These are phyloP conservation scores for Pinguiococcus pyrenoidosus DNA, from an alignment of 108 stramenopile species.

Conservation along the genomic window DNA sequence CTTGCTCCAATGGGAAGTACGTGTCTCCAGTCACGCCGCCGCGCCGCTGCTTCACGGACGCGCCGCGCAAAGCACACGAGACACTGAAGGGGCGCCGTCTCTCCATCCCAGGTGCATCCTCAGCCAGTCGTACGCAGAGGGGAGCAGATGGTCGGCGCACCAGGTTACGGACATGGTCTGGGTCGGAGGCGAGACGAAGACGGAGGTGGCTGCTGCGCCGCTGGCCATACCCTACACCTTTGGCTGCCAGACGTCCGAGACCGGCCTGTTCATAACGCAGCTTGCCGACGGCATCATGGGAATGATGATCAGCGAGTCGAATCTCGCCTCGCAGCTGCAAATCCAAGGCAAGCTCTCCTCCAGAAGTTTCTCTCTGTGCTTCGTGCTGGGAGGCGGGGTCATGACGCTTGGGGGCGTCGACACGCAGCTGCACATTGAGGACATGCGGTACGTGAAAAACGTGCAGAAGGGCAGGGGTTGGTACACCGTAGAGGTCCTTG, in stretches of 20 bases:
- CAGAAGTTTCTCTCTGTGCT: too few relatives aligned
- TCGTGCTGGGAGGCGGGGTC: too few relatives aligned
- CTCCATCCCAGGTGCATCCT: conserved; percentile 17
- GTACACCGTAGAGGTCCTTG: conserved; percentile 50
- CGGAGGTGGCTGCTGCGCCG: neutral
- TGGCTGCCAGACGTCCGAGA: conserved; percentile 78
- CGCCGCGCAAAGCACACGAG: too few relatives aligned
- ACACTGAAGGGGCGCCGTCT: too few relatives aligned
- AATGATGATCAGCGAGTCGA: conserved; percentile 57
- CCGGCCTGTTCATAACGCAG: conserved; percentile 74
- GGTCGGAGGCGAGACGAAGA: conserved; percentile 14
- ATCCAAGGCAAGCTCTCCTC: too few relatives aligned
- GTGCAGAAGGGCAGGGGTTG: conserved; percentile 53
- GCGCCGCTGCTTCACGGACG: too few relatives aligned
- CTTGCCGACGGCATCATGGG: conserved; percentile 89
- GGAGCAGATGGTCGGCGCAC: conserved; percentile 30
- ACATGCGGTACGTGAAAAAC: conserved; percentile 69
- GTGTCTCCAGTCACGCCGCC: too few relatives aligned
- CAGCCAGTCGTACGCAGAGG: conserved; percentile 24
- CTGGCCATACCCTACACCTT: conserved; percentile 59
- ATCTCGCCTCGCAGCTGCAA: too few relatives aligned
- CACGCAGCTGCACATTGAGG: conserved; percentile 49
- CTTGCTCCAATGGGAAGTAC: too few relatives aligned
- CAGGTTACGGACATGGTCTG: conserved; percentile 8
- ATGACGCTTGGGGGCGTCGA: conserved; percentile 73